Conservation (phyloP, 495 filamentous ascomycete genomes). For the Astrothelium subdiscretum region DNA sequence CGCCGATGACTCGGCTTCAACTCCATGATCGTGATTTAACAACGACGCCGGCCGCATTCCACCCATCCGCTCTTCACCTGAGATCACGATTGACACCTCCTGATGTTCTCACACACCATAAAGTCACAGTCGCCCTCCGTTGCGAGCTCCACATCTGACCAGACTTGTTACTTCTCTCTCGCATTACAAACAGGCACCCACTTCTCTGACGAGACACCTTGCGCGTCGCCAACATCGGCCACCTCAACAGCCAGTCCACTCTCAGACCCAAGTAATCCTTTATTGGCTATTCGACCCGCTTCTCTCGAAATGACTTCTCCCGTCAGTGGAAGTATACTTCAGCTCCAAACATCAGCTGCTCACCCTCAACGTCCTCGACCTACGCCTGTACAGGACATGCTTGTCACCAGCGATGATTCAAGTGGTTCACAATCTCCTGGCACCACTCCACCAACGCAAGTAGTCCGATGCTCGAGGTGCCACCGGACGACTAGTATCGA, state of each 20-base stretch:
- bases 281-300: neutral
- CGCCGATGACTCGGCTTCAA: neutral
- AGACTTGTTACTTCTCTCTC: conserved; percentile 3
- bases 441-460: conserved; percentile 5
- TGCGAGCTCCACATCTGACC: neutral
- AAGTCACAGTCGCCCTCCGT: neutral
- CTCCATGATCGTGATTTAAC: neutral
- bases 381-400: conserved; percentile 13
- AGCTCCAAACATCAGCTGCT: conserved; percentile 12
- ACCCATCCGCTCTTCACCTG: neutral
- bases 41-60: neutral
- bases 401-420: conserved; percentile 15
- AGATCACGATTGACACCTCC: neutral
- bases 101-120: neutral
- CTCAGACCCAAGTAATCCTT: conserved; percentile 2
- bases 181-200: neutral
- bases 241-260: neutral
- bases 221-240: neutral
- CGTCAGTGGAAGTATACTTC: conserved; percentile 6
- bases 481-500: conserved; percentile 13
- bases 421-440: neutral
- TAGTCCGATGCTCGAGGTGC: conserved; percentile 17
- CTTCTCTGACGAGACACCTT: conserved; percentile 8
- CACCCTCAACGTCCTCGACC: conserved; percentile 13
- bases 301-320: conserved; percentile 4